Base-by-base conservation (phyloP, 805 yeast species). In the Candida koratica region DNA sequence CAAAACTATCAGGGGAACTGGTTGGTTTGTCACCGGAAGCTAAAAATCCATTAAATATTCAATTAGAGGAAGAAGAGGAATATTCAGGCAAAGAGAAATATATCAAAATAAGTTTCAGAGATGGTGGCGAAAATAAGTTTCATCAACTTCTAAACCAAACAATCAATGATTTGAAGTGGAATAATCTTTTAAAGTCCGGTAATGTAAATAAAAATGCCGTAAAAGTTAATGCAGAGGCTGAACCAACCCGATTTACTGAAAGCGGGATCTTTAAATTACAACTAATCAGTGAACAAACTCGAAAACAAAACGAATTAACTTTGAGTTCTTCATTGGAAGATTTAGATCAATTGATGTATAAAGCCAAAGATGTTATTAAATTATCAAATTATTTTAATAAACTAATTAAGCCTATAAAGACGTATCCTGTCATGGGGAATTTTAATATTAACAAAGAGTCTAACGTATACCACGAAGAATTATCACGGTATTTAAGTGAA, bases 401-500 rank as follows among this genome's bases (percentile, higher is more conserved):
- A 11, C 32, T 53, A 12, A 43, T 54, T 4, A 43, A 43, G 18
- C 38, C 48, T 2, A 10, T 32, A 4, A 36, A 27, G n/a, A 26
- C 39, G 32, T n/a, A 42, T 28, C 23, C 29, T 17, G 16, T 39
- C 3, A 47, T 60, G 2, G 61, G 64, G 32, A 57, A 66, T 36
- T 48, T 73, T 44, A 46, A 60, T 40, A 62, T 63, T 53, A 43
- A 56, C 43, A 61, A 57, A 38, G 48, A 43, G 2, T 59, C 67
- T 5, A 38, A 51, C 10, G 47, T 70, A n/a, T 75, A 72, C 41
- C 59, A 73, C 18, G 76, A 77, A 40, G 96, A 87, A 49, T 61
- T 87, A 12, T 75, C 96, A 0, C 69, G 95, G 36, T 89, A 86
- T 49, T 53, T 90, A 3, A 79, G 86, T 26, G 95, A 84, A 47